Percentiles rank a stretch among this genome's conserved stretches.
Conservation (phyloP, 768 basidiomycete species). For the Boletus vinaceobasis region DNA sequence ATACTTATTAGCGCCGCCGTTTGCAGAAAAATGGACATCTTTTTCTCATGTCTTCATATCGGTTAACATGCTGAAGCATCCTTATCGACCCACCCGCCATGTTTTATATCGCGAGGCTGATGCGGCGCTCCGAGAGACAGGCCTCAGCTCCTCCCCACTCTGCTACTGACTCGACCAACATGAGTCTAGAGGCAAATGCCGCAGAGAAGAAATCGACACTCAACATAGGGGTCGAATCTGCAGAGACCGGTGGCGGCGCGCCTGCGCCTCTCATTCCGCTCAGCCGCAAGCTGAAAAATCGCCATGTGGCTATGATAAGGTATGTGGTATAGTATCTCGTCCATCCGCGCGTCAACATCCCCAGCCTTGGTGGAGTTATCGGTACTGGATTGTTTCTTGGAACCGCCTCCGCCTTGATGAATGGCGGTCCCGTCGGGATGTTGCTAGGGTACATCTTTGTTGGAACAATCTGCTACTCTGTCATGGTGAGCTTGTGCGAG, state of each 20-base stretch:
- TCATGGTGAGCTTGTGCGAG: slow-evolving; percentile 27
- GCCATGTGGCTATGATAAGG: slow-evolving; percentile 29
- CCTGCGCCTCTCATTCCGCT: not conserved
- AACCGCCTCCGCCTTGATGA: slow-evolving; percentile 27
- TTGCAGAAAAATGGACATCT: not conserved
- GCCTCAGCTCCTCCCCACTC: not conserved
- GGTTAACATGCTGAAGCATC: not conserved
- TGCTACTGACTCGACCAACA: not conserved
- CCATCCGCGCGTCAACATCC: not conserved
- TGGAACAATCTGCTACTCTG: slow-evolving; percentile 31
- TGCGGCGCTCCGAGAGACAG: not conserved
- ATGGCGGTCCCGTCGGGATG: slow-evolving; percentile 42
- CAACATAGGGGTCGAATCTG: not conserved
- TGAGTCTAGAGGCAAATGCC: not conserved
- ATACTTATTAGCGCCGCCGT: not conserved
- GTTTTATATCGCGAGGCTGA: too few species aligned
- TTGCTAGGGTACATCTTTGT: slow-evolving; percentile 38
- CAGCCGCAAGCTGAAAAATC: slow-evolving; percentile 25
- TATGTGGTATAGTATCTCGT: not conserved
- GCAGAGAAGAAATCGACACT: not conserved
- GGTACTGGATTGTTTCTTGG: slow-evolving; percentile 34
- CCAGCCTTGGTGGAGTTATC: slow-evolving; percentile 33
- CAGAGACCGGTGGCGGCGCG: not conserved
- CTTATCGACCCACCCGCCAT: not conserved
- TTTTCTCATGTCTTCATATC: slow-evolving; percentile 8